Conservation (phyloP, 805 yeast genomes). For the Wickerhamiella kurtzmanii region DNA sequence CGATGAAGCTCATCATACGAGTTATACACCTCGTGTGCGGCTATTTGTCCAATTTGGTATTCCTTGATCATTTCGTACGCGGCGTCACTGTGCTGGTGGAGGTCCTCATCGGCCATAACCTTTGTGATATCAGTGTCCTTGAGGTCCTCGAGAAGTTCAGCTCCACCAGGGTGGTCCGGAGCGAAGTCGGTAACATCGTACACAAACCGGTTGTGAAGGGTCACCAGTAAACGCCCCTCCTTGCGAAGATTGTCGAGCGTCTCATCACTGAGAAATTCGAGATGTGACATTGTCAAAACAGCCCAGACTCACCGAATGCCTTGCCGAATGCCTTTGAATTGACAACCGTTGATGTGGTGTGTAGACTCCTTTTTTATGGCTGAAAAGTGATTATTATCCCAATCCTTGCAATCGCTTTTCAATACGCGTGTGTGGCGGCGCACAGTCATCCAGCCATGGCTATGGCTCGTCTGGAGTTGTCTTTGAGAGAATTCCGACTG, state of each 20-base stretch:
- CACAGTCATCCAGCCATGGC: neutral
- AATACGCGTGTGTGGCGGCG: neutral
- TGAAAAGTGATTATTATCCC: neutral
- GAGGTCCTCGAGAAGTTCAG: constrained; percentile 35
- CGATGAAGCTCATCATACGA: constrained; percentile 37
- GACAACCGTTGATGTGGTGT: too few species aligned
- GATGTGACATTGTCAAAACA: constrained; percentile 2
- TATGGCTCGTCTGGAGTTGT: neutral
- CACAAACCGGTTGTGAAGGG: constrained; percentile 63
- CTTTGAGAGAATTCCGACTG: too few species aligned
- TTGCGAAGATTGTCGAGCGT: constrained; percentile 10
- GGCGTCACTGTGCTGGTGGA: constrained; percentile 70
- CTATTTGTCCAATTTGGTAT: constrained; percentile 53
- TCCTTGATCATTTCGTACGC: constrained; percentile 83
- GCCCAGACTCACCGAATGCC: too few species aligned
- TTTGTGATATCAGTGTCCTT: constrained; percentile 38
- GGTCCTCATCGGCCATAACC: constrained; percentile 55
- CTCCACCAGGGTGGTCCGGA: constrained; percentile 64
- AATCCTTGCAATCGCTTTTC: neutral
- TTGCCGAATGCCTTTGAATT: too few species aligned
- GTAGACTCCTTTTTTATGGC: too few species aligned
- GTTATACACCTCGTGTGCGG: constrained; percentile 51
- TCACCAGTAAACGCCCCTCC: constrained; percentile 44
- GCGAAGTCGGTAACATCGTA: constrained; percentile 68
- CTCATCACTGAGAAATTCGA: constrained; percentile 5